Evolutionary conservation across 2,329 filamentous ascomycete species (phyloP), one percentile per base, ranked within the genome.

Genomic region (Ceratocystis cubensis): DNA sequence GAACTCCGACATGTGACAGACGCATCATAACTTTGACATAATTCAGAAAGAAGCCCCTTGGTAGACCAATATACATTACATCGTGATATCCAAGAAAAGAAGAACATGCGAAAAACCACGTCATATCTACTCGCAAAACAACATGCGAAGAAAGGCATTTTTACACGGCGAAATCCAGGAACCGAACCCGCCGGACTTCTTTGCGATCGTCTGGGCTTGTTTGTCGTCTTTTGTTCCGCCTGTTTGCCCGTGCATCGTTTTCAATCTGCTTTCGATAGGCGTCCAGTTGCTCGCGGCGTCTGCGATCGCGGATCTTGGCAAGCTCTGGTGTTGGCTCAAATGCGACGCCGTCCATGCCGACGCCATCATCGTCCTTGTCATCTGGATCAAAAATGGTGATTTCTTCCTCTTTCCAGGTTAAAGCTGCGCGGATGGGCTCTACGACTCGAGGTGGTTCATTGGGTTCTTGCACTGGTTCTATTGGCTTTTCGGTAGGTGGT

Each of bases 331-430:
- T 86, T 1, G 85, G 84, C 70, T 80, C 83, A 75, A 87, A 88
- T 0, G 85, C 85, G 68, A 88, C 83, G 4, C 85, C 85, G 72
- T 88, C 87, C 71, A 88, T 83, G 25, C 85, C 85, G 2, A 81
- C 82, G 63, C 85, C 85, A 71, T 88, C 85, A 71, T 88, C 85
- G 69, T 88, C 84, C 69, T 82, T 79, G 71, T 87, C 85, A 50
- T 84, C 77, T 0, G 84, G 82, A 70, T 86, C 82, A 73, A 87
- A 85, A 33, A 86, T 78, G 1, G 85, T 87, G 68, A 88, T 87
- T 72, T 87, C 85, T 70, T 87, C 81, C 69, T 86, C 83, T 71
- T 84, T 84, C 85, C 85, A 88, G 1, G 85, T 87, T 64, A 87
- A 76, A 2, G 83, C 79, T 5, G 84, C 83, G 45, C 83, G 78